Evolutionary conservation across 1,139 yeast species (phyloP).

Genomic region (Ashbya aceris): DNA sequence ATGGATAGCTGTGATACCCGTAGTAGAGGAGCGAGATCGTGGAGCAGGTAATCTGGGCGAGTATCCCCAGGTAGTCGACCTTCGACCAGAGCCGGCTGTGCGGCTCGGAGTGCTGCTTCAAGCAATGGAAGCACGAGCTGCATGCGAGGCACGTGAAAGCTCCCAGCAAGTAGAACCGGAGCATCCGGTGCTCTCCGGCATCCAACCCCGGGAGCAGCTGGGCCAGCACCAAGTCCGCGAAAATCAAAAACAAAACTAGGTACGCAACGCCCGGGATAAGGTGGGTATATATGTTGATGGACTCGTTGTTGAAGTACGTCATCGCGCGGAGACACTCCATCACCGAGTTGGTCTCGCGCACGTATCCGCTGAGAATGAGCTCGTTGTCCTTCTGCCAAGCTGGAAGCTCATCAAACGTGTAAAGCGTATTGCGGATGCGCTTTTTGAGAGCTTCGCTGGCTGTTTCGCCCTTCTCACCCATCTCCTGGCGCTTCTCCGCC

Average conservation of each 20-base stretch:
- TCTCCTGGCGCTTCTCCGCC: neutral
- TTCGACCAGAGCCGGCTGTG: slow-evolving; percentile 56
- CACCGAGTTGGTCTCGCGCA: slow-evolving; percentile 52
- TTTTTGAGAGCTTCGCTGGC: neutral
- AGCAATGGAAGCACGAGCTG: slow-evolving; percentile 69
- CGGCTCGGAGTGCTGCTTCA: slow-evolving; percentile 64
- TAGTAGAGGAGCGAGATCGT: slow-evolving; percentile 63
- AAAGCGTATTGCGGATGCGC: slow-evolving; percentile 11
- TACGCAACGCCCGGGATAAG: slow-evolving; percentile 53
- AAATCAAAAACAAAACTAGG: slow-evolving; percentile 25
- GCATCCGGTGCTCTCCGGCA: slow-evolving; percentile 37
- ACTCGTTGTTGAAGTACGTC: slow-evolving; percentile 68
- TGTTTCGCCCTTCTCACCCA: neutral
- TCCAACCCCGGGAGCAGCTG: slow-evolving; percentile 42
- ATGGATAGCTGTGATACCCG: slow-evolving; percentile 49
- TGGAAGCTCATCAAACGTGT: slow-evolving; percentile 45
- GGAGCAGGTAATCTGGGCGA: slow-evolving; percentile 67
- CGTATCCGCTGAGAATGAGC: slow-evolving; percentile 64
- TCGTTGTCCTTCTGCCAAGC: slow-evolving; percentile 85
- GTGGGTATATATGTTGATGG: slow-evolving; percentile 75
- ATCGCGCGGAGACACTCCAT: slow-evolving; percentile 46
- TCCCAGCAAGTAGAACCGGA: slow-evolving; percentile 41
- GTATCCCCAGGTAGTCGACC: slow-evolving; percentile 81
- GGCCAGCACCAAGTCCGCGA: slow-evolving; percentile 25
- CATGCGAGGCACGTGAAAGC: slow-evolving; percentile 54